Percentiles rank a stretch among this genome's conserved stretches.
These are phyloP conservation scores for Alternaria arborescens DNA, from an alignment of 2,329 filamentous ascomycete genomes.

Conservation along the genomic window DNA sequence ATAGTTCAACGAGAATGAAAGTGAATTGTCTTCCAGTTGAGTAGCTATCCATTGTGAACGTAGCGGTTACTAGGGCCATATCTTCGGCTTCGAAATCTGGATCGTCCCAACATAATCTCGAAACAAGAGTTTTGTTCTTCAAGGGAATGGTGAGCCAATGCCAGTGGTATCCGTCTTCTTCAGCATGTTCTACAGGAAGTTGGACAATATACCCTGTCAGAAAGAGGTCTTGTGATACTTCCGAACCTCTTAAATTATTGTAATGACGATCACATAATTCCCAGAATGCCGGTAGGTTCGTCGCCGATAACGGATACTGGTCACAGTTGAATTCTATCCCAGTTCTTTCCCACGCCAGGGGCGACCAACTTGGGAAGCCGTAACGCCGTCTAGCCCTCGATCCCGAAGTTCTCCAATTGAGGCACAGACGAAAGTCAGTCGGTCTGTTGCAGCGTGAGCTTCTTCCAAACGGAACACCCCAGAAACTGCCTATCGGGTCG, in stretches of 20 bases:
- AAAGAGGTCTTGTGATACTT: not conserved
- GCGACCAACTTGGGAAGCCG: not conserved
- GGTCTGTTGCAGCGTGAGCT: not conserved
- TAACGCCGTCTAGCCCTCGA: not conserved
- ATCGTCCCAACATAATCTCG: no score
- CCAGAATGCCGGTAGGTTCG: not conserved
- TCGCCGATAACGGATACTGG: not conserved
- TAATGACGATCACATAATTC: not conserved
- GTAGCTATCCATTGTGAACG: no score
- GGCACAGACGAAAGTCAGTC: not conserved
- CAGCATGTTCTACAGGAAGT: not conserved
- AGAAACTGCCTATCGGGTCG: not conserved
- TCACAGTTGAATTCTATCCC: accelerated
- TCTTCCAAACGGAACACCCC: not conserved
- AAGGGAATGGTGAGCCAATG: not conserved
- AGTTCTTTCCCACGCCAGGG: not conserved
- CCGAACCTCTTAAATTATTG: not conserved
- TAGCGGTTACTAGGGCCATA: no score
- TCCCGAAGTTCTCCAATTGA: not conserved
- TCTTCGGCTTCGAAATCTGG: no score
- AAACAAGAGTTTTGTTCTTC: no score
- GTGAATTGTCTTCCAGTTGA: no score
- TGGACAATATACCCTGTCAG: not conserved
- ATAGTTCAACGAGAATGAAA: not conserved
- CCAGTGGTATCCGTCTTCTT: not conserved